Percentiles rank a stretch among this genome's conserved stretches.
Conservation (phyloP, 1,284 basidiomycete species). For the Taiwanofungus camphoratus region DNA sequence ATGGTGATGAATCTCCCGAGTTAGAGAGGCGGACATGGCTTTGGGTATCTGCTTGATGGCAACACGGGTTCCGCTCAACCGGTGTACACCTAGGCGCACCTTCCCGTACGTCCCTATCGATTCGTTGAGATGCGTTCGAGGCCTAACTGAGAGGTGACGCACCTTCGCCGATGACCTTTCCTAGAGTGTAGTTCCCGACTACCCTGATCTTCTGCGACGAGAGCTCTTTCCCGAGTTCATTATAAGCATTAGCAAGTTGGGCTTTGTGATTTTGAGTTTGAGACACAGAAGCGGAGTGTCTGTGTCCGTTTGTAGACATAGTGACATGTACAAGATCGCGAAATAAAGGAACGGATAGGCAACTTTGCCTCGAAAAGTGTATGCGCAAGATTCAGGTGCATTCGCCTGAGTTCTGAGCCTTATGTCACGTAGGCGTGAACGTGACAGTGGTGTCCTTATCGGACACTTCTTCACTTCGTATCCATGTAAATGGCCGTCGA, state of each 20-base stretch:
- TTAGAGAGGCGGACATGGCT: slow-evolving; percentile 82
- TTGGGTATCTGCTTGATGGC: slow-evolving; percentile 99
- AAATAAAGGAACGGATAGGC: slow-evolving; percentile 35
- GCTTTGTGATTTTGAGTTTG: slow-evolving; percentile 67
- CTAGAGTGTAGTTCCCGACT: slow-evolving; percentile 93
- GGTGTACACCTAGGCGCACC: slow-evolving; percentile 89
- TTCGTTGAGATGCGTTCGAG: not conserved
- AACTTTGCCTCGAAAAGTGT: no score
- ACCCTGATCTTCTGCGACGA: slow-evolving; percentile 85
- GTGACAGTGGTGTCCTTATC: no score
- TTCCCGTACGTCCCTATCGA: slow-evolving; percentile 83
- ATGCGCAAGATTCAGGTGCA: no score
- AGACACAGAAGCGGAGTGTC: slow-evolving; percentile 57
- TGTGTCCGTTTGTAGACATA: slow-evolving; percentile 50
- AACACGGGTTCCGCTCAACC: slow-evolving; percentile 82
- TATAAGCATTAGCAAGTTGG: slow-evolving; percentile 91
- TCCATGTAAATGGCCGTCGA: no score
- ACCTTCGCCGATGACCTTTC: slow-evolving; percentile 96
- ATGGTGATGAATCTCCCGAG: slow-evolving; percentile 97
- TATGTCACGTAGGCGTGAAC: no score
- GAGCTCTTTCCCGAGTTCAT: slow-evolving; percentile 93
- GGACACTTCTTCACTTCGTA: no score
- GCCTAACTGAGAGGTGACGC: slow-evolving; percentile 21
- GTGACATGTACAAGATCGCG: slow-evolving; percentile 34
- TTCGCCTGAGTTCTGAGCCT: no score